phyloP scores from a whole-genome alignment of 306 rosid genomes.

The Acacia melanoxylon region DNA sequence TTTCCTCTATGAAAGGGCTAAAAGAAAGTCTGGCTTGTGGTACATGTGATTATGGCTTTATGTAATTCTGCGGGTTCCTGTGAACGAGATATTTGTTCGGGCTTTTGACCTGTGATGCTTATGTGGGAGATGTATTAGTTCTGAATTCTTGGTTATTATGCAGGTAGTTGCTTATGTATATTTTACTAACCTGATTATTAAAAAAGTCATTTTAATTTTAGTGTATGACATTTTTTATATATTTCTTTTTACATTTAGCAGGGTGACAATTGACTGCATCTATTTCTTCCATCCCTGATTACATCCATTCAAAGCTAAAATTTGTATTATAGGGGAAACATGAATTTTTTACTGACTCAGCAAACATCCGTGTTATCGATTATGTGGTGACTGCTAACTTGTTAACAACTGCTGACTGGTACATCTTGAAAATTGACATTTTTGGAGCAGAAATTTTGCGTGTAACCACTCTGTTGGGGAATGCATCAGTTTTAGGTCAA shows the following conservation, averaged over 20 bases:
- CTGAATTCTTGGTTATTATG: conserved; percentile 5
- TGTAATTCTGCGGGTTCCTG: neutral
- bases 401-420: conserved; percentile 98
- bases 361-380: conserved; percentile 72
- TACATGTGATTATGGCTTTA: conserved; percentile 23
- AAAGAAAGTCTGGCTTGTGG: neutral
- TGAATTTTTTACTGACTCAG: conserved; percentile 73
- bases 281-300: conserved; percentile 32
- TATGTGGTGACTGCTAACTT: conserved; percentile 95
- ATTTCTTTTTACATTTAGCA: conserved; percentile 26
- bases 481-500: conserved; percentile 99
- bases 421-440: conserved; percentile 99
- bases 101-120: conserved; percentile 2
- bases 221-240: conserved; percentile 7
- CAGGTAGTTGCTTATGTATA: conserved; percentile 17
- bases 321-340: conserved; percentile 50
- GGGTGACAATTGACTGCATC: conserved; percentile 37
- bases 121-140: conserved; percentile 11
- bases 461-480: conserved; percentile 99
- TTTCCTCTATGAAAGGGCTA: conserved; percentile 15
- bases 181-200: conserved; percentile 28
- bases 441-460: conserved; percentile 99
- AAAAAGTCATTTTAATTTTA: conserved; percentile 8
- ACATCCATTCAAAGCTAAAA: conserved; percentile 41
- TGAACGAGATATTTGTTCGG: conserved; percentile 14